Evolutionary conservation across 2,329 filamentous ascomycete species (phyloP), one percentile per base, ranked within the genome.

Genomic region (Arthrobotrys pseudoclavata): DNA sequence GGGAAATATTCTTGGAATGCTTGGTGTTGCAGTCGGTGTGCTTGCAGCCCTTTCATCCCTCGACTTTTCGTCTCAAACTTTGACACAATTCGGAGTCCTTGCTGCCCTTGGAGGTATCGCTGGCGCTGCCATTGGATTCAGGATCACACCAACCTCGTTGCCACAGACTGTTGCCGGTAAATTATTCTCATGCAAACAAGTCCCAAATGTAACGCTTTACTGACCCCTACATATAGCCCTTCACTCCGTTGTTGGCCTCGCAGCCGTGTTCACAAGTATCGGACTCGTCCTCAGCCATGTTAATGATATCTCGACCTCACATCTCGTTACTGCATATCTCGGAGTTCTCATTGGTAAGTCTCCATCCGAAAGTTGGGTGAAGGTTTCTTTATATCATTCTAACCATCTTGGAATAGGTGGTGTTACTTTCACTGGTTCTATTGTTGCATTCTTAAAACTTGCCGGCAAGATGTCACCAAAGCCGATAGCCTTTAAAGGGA

Each of bases 401-500:
- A 6, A 40, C 50, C 72, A 3, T 77, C 53, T 48, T 12, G 2
- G 12, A 15, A 15, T 48, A 87, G 86, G 88, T 80, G 94, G 94
- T 69, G 90, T 97, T 37, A 97, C 94, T 0, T 97, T 97, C 82
- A 97, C 93, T 0, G 94, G 94, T 1, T 96, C 92, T 1, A 91
- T 97, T 62, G 92, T 97, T 0, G 94, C 94, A 0, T 97, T 96
- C 84, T 84, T 96, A 82, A 97, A 97, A 83, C 89, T 97, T 1
- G 90, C 92, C 0, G 93, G 92, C 1, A 90, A 87, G 79, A 94
- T 97, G 90, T 91, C 91, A 0, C 96, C 93, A 0, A 89, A 88
- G 64, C 93, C 94, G 0, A 88, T 90, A 6, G 86, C 89, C 4
- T 86, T 97, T 0, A 92, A 90, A 4, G 93, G 92, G 0, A 87